phyloP scores from a whole-genome alignment of 83 land plant species.

The Thuja plicata region DNA sequence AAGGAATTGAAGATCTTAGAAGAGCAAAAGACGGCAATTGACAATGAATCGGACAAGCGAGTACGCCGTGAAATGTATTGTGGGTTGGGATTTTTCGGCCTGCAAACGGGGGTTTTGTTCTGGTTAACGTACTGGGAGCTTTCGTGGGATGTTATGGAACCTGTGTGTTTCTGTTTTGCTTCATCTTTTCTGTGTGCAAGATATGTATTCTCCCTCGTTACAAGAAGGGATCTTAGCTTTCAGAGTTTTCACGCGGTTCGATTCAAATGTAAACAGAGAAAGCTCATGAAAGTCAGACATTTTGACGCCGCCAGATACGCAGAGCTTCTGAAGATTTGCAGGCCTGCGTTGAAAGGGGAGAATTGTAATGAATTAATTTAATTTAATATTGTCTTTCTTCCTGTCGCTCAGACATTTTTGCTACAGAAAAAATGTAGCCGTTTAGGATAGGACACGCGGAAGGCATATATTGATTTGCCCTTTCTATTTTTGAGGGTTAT shows the following conservation, averaged over 20 bases:
- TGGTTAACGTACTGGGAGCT: conserved; percentile 26
- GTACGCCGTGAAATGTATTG: conserved; percentile 16
- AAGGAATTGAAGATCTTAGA: conserved; percentile 13
- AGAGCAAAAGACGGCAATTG: conserved; percentile 13
- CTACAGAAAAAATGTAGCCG: no score
- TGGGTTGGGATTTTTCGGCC: conserved; percentile 13
- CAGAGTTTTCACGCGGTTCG: conserved; percentile 33
- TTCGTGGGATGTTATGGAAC: conserved; percentile 57
- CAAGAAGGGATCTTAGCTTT: conserved; percentile 38
- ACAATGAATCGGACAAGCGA: conserved; percentile 17
- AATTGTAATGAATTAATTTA: no score
- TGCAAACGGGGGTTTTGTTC: conserved; percentile 7
- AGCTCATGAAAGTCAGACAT: conserved; percentile 14
- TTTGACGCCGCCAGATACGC: conserved; percentile 16
- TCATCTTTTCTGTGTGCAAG: conserved; percentile 29
- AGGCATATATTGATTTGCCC: no score
- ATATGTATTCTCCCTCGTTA: conserved; percentile 35
- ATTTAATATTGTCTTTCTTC: no score
- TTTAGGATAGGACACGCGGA: no score
- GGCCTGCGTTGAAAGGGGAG: not conserved
- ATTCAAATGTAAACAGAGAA: conserved; percentile 17
- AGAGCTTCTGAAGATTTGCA: conserved; percentile 4
- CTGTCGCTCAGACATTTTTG: no score
- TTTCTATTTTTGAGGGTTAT: no score
- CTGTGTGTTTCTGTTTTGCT: conserved; percentile 36